Base-by-base conservation (phyloP, 192 early-diverging fungal genomes). In the Entrophospora sp. region DNA sequence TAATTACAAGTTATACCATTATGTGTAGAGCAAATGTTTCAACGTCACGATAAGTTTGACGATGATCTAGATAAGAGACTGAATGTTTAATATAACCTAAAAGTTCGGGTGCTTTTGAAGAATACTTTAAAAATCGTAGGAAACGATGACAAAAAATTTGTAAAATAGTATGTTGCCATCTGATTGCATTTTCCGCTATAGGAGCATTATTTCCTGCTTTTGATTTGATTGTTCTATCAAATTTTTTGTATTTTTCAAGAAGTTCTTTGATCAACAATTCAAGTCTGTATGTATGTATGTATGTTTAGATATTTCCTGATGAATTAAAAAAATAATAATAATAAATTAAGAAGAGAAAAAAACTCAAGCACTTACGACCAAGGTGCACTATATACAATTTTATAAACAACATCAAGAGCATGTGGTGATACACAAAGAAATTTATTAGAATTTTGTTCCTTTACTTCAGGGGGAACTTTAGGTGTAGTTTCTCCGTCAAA, bases 331-430 rank as follows among this genome's bases (percentile, higher is more conserved):
- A n/a, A 52, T 14, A 5, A 22, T 20, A 31, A 46, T 28, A 44
- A 42, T 5, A 38, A 34, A 25, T 55, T 27, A 27, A 1, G 28
- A 18, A 48, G 12, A 1, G 8, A 8, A 7, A 9, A 57, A 35
- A n/a, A n/a, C n/a, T n/a, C n/a, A n/a, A n/a, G n/a, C 32, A 72
- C 73, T 71, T 83, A 84, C 65, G 87, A 85, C 60, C 85, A 87
- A 34, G 89, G 89, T 44, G 86, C 81, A 66, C 82, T 86, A 66
- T 86, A 85, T n/a, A 88, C 66, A 31, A 89, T 64, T 61, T 86
- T 87, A 63, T 88, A 91, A 34, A 89, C 81, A n/a, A 86, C 83
- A 61, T 91, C 89, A 10, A 89, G 72, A 1, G 85, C 81, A 62
- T 85, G 79, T 20, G 89, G 89, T 25, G 89, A 87, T 30, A 86